A percentile compares a stretch with the other conserved stretches of the same genome.
Conservation (phyloP, 768 basidiomycete genomes). For the Collybia nuda region DNA sequence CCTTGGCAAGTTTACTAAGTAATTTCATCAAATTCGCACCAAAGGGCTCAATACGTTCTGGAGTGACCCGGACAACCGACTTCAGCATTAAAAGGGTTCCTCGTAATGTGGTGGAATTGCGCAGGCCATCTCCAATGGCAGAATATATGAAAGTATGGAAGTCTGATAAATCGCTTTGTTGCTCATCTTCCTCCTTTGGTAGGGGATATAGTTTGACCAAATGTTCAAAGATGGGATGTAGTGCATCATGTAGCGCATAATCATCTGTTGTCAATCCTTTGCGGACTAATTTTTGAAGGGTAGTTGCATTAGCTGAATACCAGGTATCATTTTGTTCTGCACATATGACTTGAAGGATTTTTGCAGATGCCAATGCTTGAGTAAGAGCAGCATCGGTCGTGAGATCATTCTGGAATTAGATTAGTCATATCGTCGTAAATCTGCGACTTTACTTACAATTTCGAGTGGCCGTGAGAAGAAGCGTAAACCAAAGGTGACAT, state of each 20-base stretch:
- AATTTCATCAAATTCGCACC: slow-evolving; percentile 75
- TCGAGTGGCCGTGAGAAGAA: slow-evolving; percentile 87
- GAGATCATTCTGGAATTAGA: slow-evolving; percentile 61
- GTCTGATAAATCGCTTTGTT: slow-evolving; percentile 66
- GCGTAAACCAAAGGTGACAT: slow-evolving; percentile 87
- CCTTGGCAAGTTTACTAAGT: slow-evolving; percentile 82
- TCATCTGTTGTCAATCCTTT: slow-evolving; percentile 88
- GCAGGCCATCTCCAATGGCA: slow-evolving; percentile 77
- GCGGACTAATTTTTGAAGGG: slow-evolving; percentile 81
- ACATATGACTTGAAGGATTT: slow-evolving; percentile 85
- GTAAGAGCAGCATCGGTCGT: slow-evolving; percentile 61
- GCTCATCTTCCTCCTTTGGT: slow-evolving; percentile 77
- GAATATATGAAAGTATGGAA: slow-evolving; percentile 78
- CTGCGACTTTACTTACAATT: slow-evolving; percentile 48
- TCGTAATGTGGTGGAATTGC: slow-evolving; percentile 66
- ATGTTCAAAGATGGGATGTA: slow-evolving; percentile 81
- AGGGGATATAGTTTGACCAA: slow-evolving; percentile 76
- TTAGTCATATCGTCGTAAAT: slow-evolving; percentile 1
- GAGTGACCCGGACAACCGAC: slow-evolving; percentile 75
- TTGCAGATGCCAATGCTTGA: slow-evolving; percentile 78
- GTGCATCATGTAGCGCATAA: slow-evolving; percentile 70
- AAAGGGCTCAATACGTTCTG: slow-evolving; percentile 85
- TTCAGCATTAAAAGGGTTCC: slow-evolving; percentile 87
- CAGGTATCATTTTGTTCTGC: slow-evolving; percentile 82
- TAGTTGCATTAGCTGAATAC: slow-evolving; percentile 69